Base-by-base conservation (phyloP, 164 flowering plant genomes). In the Aristolochia fimbriata region DNA sequence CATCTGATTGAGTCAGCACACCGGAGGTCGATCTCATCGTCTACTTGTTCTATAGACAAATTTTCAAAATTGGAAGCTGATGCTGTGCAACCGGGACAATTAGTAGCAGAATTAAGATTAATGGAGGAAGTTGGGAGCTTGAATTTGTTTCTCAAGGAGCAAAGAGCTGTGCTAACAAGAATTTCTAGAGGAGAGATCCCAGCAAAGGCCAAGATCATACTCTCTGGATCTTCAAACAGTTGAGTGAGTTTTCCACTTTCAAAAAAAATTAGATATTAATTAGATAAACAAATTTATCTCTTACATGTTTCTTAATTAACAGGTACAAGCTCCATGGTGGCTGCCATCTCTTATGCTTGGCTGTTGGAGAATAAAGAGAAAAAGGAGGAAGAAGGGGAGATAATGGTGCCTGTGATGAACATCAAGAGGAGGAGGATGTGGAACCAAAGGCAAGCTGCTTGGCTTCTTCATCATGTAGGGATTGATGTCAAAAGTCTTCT, bases 311-410 rank as follows among this genome's bases (percentile, higher is more conserved):
- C 5, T 41, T 41, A 53, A 67, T 41, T 41, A 53, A 67, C 64
- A 82, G 93, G 83, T 72, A 80, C 89, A 2, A 82, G 82, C 59
- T 81, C 93, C 8, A 82, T 86, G 87, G 77, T 81, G 52, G 86
- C 93, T 11, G 83, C 88, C 0, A 77, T 82, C 49, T 79, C 86
- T 64, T 80, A 84, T 56, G 82, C 89, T 11, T 86, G 93, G 87
- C 59, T 84, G 56, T 59, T 81, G 69, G 80, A 76, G 54, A 80
- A 73, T 30, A 77, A 62, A 61, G 73, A 63, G 27, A 64, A 52
- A 15, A 64, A 55, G 6, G 76, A 68, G 15, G 79, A 47, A 24
- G 69, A 64, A 19, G 57, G 15, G 41, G 65, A 15, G 5, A 60
- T 76, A 15, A 85, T 81, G 70, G 79, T 79, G 55, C 89, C 93